These are phyloP conservation scores for Strobilomyces confusus DNA, from an alignment of 768 basidiomycete genomes.

Conservation along the genomic window DNA sequence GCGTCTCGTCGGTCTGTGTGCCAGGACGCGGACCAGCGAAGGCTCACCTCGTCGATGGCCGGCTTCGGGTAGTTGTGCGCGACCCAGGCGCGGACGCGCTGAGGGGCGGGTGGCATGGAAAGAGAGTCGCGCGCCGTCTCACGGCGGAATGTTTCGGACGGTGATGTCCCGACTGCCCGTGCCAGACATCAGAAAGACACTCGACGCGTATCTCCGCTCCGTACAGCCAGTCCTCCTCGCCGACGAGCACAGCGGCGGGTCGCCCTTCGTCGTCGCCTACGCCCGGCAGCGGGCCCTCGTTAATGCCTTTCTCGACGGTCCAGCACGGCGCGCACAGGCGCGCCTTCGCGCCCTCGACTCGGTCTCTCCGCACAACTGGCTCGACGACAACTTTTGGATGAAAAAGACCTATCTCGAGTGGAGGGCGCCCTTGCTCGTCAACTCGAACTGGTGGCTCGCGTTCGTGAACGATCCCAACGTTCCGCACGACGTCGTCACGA, in stretches of 20 bases:
- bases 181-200: constrained; percentile 68
- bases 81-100: constrained; percentile 49
- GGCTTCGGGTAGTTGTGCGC: constrained; percentile 55
- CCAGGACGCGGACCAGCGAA: neutral
- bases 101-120: constrained; percentile 22
- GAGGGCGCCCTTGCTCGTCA: constrained; percentile 78
- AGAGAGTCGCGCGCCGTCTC: constrained; percentile 10
- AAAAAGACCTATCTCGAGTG: constrained; percentile 85
- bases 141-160: constrained; percentile 15
- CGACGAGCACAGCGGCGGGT: constrained; percentile 57
- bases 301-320: constrained; percentile 9
- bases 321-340: constrained; percentile 18
- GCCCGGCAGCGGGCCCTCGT: constrained; percentile 22
- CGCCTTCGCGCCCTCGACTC: constrained; percentile 65
- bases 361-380: constrained; percentile 85
- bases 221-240: constrained; percentile 78
- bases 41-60: constrained; percentile 54
- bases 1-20: neutral
- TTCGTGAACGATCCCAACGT: constrained; percentile 70
- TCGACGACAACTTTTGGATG: constrained; percentile 91
- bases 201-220: constrained; percentile 75
- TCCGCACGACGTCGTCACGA: constrained; percentile 37
- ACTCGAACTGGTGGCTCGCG: constrained; percentile 96
- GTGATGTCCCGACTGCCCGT: constrained; percentile 74
- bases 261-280: constrained; percentile 36